Conservation (phyloP, 768 basidiomycete genomes). For the Pleurotus pulmonarius region DNA sequence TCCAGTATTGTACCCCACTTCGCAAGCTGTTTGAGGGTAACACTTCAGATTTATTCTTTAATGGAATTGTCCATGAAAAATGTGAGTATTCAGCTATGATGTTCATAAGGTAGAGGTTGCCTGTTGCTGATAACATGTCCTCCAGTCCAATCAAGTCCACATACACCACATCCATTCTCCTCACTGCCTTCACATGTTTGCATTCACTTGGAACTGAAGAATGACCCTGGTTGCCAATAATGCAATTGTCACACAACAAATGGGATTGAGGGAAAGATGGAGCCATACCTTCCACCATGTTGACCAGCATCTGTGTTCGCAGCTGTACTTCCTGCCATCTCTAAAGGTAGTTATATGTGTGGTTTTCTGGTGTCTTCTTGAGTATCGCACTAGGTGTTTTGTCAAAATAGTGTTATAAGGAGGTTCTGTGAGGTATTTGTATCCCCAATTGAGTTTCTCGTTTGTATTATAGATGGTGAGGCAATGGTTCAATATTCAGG, state of each 20-base stretch:
- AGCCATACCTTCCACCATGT: slow-evolving; percentile 12
- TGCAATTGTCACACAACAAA: slow-evolving; percentile 12
- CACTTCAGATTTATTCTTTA: slow-evolving; percentile 23
- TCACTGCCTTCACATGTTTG: background rate
- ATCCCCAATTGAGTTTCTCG: too few species aligned
- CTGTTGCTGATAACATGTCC: slow-evolving; percentile 4
- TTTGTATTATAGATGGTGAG: too few species aligned
- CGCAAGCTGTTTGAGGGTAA: slow-evolving; percentile 10
- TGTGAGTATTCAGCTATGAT: slow-evolving; percentile 2
- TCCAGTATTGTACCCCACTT: slow-evolving; percentile 16
- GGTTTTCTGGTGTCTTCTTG: too few species aligned
- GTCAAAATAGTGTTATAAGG: too few species aligned
- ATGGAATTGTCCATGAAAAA: slow-evolving; percentile 26
- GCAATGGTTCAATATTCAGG: too few species aligned
- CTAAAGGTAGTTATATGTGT: too few species aligned
- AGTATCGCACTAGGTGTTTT: too few species aligned
- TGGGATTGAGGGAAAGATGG: slow-evolving; percentile 10
- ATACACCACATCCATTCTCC: slow-evolving; percentile 10
- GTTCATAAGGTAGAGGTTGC: slow-evolving; percentile 26
- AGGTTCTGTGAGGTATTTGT: too few species aligned
- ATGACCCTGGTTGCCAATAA: slow-evolving; percentile 13
- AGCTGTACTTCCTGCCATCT: too few species aligned
- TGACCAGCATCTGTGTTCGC: background rate
- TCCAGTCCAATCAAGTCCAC: slow-evolving; percentile 12
- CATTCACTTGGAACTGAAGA: slow-evolving; percentile 11